Evolutionary conservation across 192 early-diverging fungal genomes (phyloP).

Genomic region (Umbelopsis vinacea): DNA sequence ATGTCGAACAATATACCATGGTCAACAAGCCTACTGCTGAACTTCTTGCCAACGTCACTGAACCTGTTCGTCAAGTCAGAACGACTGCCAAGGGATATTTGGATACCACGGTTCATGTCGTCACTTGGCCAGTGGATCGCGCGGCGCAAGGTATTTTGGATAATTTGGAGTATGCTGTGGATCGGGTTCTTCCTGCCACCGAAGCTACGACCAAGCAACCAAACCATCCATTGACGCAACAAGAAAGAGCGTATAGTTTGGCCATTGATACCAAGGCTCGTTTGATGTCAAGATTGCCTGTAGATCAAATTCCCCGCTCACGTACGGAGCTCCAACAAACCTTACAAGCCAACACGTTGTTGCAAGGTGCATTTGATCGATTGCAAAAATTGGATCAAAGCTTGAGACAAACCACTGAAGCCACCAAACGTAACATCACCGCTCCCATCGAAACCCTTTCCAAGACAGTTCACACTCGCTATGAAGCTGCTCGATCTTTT

Average conservation of each 20-base stretch:
- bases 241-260: conserved; percentile 11
- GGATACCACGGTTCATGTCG: conserved; percentile 58
- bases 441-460: conserved; percentile 14
- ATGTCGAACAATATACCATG: conserved; percentile 66
- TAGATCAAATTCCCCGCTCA: conserved; percentile 30
- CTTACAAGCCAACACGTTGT: conserved; percentile 32
- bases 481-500: conserved; percentile 17
- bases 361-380: conserved; percentile 31
- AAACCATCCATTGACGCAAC: not conserved
- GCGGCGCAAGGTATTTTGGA: conserved; percentile 41
- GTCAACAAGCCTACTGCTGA: conserved; percentile 64
- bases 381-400: conserved; percentile 23
- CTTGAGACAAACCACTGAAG: conserved; percentile 22
- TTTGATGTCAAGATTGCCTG: conserved; percentile 2
- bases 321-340: conserved; percentile 28
- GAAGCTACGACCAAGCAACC: not conserved
- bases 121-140: conserved; percentile 60
- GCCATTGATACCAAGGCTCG: conserved; percentile 6
- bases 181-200: not conserved
- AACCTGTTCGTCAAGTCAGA: conserved; percentile 45
- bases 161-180: conserved; percentile 9
- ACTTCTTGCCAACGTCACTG: conserved; percentile 61
- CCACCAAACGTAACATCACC: conserved; percentile 2
- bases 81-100: conserved; percentile 52
- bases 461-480: conserved; percentile 15